These are phyloP conservation scores for Poronia punctata DNA, from an alignment of 495 filamentous ascomycete genomes.

Conservation along the genomic window DNA sequence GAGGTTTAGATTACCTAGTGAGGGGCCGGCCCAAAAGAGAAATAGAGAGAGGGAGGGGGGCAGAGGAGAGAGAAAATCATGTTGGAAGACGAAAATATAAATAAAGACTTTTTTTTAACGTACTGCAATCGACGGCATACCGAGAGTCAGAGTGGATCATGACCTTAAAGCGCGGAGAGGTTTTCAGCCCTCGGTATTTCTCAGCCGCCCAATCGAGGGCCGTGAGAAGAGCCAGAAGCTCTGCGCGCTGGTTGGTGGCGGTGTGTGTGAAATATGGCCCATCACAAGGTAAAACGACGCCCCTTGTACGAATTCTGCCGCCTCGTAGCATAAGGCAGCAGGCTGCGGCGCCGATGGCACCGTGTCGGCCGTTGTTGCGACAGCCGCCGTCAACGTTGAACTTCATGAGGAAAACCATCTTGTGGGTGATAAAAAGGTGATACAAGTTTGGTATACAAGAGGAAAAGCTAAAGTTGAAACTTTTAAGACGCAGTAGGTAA, in stretches of 20 bases:
- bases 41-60: too few relatives aligned
- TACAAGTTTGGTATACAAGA: neutral
- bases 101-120: too few relatives aligned
- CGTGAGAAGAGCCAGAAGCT: constrained; percentile 33
- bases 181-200: constrained; percentile 15
- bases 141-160: constrained; percentile 26
- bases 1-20: too few relatives aligned
- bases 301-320: neutral
- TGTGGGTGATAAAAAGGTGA: neutral
- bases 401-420: constrained; percentile 35
- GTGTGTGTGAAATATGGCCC: neutral
- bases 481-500: neutral
- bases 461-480: neutral
- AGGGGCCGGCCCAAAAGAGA: too few relatives aligned
- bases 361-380: constrained; percentile 24
- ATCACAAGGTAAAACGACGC: neutral
- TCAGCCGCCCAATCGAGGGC: constrained; percentile 29
- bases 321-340: constrained; percentile 15
- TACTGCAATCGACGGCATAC: constrained; percentile 25
- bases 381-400: constrained; percentile 36
- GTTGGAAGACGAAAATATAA: too few relatives aligned
- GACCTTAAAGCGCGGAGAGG: constrained; percentile 8
- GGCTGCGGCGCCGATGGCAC: constrained; percentile 31
- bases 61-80: too few relatives aligned
- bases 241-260: constrained; percentile 36